Base-by-base conservation (phyloP, 1,139 yeast genomes). In the Yamadazyma dendronema region DNA sequence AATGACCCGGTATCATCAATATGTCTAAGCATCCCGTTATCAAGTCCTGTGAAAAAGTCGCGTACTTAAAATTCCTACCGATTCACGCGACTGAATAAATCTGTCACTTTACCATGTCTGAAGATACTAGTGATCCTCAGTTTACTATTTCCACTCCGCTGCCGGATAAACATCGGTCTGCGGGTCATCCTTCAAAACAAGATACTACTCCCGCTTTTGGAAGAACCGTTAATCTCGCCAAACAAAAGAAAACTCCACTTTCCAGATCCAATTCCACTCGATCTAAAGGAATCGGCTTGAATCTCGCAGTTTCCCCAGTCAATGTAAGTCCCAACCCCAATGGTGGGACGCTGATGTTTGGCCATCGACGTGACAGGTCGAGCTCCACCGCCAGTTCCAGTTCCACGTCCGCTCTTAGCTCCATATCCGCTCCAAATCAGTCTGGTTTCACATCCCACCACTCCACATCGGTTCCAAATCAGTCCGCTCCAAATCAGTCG, bases 231-330 rank as follows among this genome's bases (percentile, higher is more conserved):
- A 39, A 36, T 21, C 21, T 40, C 6, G 29, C 33, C 30, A 39
- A 34, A 31, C 33, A 33, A 27, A 33, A 38, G 9, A 14, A 14
- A 5, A 24, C 33, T 19, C 42, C 38, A 14, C 17, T 38, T 11
- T 35, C 37, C 27, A 31, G 50, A 33, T 43, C 52, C 33, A 34
- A 41, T 22, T 35, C 52, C 4, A 34, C 36, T 19, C 41, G 65
- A 42, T 41, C 57, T 11, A 40, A 58, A 32, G 68, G 68, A 0
- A 58, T 64, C 21, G 57, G 57, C 25, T 43, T 63, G 21, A 63
- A 63, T 38, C 39, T 61, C 17, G 68, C 68, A 3, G 62, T 62
- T 10, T 57, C 65, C 1, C 68, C 68, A 0, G 38, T 43, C 12
- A 37, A 38, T 16, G 17, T 30, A 24, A 35, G 42, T 31, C 46